These are phyloP conservation scores for Elymus sibiricus DNA, from an alignment of 176 grass and related monocot genomes.

Conservation along the genomic window DNA sequence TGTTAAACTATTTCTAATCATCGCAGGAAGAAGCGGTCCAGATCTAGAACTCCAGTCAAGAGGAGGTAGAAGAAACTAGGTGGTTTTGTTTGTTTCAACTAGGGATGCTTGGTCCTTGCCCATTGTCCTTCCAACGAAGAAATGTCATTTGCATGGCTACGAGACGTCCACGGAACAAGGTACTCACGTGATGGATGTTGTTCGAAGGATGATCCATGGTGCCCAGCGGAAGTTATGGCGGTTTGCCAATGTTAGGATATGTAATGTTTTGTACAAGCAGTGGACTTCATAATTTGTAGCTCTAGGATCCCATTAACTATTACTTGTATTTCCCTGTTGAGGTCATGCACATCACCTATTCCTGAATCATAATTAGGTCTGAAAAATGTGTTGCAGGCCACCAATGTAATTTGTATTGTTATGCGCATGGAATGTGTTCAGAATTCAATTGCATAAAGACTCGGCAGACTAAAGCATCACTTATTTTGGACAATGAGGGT, in stretches of 20 bases:
- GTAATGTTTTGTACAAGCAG: neutral
- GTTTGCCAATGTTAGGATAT: neutral
- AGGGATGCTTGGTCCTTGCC: neutral
- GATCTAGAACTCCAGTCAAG: conserved; percentile 55
- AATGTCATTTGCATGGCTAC: neutral
- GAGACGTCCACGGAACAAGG: neutral
- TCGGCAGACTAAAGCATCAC: too few relatives aligned
- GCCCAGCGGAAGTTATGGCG: neutral
- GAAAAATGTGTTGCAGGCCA: too few relatives aligned
- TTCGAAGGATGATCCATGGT: neutral
- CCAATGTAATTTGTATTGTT: too few relatives aligned
- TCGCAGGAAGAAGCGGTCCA: conserved; percentile 43
- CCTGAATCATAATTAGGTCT: too few relatives aligned
- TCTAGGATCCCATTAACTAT: neutral
- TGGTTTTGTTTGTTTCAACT: neutral
- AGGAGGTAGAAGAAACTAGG: conserved; percentile 32
- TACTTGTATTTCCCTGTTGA: too few relatives aligned
- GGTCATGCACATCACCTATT: too few relatives aligned
- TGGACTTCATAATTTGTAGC: neutral
- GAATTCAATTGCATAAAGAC: too few relatives aligned
- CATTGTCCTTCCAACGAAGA: neutral
- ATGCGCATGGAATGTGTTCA: too few relatives aligned
- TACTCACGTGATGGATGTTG: neutral
- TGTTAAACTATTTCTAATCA: conserved; percentile 11
- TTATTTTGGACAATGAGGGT: too few relatives aligned